These are phyloP conservation scores for Mortierella sp. DNA, from an alignment of 371 early-diverging fungal genomes.

Conservation along the genomic window DNA sequence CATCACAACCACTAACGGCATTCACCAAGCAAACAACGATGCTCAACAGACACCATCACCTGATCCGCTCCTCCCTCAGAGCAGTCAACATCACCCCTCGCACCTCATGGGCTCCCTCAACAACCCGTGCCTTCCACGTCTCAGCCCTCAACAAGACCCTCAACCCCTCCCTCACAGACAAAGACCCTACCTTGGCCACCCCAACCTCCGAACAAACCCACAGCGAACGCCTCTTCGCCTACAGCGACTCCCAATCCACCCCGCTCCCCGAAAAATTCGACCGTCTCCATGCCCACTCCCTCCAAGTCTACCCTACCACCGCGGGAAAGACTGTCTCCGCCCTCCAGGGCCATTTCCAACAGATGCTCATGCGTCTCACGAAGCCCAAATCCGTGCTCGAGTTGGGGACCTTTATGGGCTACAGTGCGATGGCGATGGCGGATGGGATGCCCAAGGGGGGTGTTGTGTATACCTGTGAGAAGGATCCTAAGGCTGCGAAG, in stretches of 20 bases:
- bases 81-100: not conserved
- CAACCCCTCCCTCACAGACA: not conserved
- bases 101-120: not conserved
- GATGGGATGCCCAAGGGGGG: slow-evolving; percentile 59
- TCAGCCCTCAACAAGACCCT: not conserved
- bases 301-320: slow-evolving; percentile 37
- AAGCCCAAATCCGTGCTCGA: slow-evolving; percentile 63
- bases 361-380: slow-evolving; percentile 58
- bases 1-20: not conserved
- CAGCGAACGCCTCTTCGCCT: slow-evolving; percentile 11
- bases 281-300: slow-evolving; percentile 18
- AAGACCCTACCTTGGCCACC: not conserved
- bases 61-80: not conserved
- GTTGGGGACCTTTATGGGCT: slow-evolving; percentile 75
- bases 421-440: slow-evolving; percentile 72
- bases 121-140: not conserved
- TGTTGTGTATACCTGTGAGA: slow-evolving; percentile 63
- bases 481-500: slow-evolving; percentile 56
- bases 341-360: slow-evolving; percentile 63
- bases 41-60: not conserved
- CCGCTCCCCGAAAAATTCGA: slow-evolving; percentile 29
- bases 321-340: slow-evolving; percentile 63
- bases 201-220: not conserved
- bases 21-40: not conserved
- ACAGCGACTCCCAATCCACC: slow-evolving; percentile 29